Evolutionary conservation across 108 stramenopile species (phyloP), one percentile per base, ranked within the genome.

Genomic region (Pseudonitzschia delicatissima): DNA sequence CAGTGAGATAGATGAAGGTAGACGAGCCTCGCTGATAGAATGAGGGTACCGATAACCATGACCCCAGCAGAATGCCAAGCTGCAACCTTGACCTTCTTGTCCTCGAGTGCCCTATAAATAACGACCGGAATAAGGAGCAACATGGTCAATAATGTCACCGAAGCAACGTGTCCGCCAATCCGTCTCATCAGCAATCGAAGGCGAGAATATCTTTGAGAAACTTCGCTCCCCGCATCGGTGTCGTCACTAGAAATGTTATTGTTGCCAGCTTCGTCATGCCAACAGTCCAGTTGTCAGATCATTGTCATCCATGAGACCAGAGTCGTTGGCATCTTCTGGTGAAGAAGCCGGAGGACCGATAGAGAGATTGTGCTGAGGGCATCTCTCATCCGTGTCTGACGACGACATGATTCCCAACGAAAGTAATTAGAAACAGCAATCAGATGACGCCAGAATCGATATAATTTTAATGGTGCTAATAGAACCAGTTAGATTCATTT

Each of bases 1-100:
- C 91, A 96, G 57, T 96, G 86, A 20, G 82, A 88, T 26, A 96
- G 69, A 63, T 96, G 95, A 23, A 82, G 66, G 57, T 91, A 80
- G 17, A 96, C 90, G 26, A 87, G 74, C 18, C 84, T 65, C 4
- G 77, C 40, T n/a, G 84, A 83, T 3, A 96, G 42, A 20, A 88
- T 80, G 15, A 96, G 51, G 0, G 95, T 92, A 0, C 90, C 81
- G 21, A 86, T 51, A 0, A 90, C 86, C 78, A 93, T 90, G 29
- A 83, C 83, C 7, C 75, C 87, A 18, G 95, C 88, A 5, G 78
- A 80, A 64, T 89, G 74, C 57, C 87, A 94, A 12, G 93, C 90
- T 1, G 88, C 88, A 33, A 81, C 64, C 51, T 91, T 88, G 2
- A 84, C 11, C 40, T 81, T 63, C 21, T 49, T 27, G 13, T 73